phyloP scores from a whole-genome alignment of 2,329 filamentous ascomycete genomes.

The Ophiostoma piceae region DNA sequence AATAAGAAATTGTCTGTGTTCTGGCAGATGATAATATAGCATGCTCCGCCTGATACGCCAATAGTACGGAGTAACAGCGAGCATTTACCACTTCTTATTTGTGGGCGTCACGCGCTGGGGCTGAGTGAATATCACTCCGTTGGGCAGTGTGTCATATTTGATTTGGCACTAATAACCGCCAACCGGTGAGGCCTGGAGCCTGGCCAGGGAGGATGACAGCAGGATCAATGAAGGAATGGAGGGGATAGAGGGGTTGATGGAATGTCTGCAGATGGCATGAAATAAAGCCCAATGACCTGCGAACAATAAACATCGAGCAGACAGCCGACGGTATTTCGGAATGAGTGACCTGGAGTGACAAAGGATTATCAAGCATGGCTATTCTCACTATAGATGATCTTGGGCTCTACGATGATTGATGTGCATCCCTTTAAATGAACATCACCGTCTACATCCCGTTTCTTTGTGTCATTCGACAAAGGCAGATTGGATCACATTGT shows the following conservation, averaged over 20 bases:
- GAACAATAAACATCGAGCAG: not conserved
- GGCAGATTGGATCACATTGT: not conserved
- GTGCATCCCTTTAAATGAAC: not conserved
- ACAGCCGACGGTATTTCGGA: not conserved
- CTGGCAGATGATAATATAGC: not conserved
- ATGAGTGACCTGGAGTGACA: not conserved
- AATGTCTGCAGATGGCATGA: not conserved
- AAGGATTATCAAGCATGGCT: not conserved
- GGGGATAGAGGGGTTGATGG: not conserved
- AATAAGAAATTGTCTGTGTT: not conserved
- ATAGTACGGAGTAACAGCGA: not conserved
- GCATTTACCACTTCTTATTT: not conserved
- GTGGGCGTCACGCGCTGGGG: slow-evolving; percentile 2
- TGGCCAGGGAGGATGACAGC: not conserved
- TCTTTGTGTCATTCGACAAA: not conserved
- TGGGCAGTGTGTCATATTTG: not conserved
- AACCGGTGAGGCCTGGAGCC: slow-evolving; percentile 4
- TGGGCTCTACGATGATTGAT: not conserved
- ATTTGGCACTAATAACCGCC: slow-evolving; percentile 10
- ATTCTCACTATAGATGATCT: not conserved
- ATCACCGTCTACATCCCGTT: not conserved
- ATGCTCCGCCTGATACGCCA: not conserved
- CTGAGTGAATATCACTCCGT: not conserved
- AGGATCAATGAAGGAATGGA: slow-evolving; percentile 2
- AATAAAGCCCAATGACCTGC: not conserved